Evolutionary conservation across 2,329 filamentous ascomycete species (phyloP).

Genomic region (Decorospora gaudefroyi): DNA sequence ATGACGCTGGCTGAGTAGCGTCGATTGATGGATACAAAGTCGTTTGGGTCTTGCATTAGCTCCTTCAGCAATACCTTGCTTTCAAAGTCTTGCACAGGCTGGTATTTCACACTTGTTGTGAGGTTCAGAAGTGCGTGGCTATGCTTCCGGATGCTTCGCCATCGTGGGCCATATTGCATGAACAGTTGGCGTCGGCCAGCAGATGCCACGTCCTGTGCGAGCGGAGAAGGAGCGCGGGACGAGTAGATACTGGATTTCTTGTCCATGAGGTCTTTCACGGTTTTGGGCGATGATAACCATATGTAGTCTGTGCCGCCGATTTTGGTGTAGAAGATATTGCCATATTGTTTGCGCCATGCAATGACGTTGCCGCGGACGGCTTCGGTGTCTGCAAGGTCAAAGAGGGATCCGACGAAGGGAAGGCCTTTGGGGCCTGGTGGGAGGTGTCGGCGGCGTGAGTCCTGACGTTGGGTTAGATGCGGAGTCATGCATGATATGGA

Average conservation of each 20-base stretch:
- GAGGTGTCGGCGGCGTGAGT: slow-evolving; percentile 40
- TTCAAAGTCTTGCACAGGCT: slow-evolving; percentile 54
- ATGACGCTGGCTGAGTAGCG: slow-evolving; percentile 43
- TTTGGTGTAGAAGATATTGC: slow-evolving; percentile 49
- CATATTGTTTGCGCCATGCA: slow-evolving; percentile 46
- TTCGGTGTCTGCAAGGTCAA: slow-evolving; percentile 47
- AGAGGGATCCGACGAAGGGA: slow-evolving; percentile 49
- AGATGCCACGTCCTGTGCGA: slow-evolving; percentile 52
- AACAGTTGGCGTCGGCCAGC: slow-evolving; percentile 55
- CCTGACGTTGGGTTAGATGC: slow-evolving; percentile 20
- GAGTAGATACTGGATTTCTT: slow-evolving; percentile 59
- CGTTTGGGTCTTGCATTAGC: slow-evolving; percentile 45
- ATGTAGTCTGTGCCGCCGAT: slow-evolving; percentile 50
- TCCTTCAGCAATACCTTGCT: slow-evolving; percentile 53
- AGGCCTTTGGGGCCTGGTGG: slow-evolving; percentile 49
- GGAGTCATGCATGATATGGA: not conserved
- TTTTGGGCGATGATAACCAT: slow-evolving; percentile 53
- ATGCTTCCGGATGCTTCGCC: slow-evolving; percentile 47
- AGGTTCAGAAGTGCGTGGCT: slow-evolving; percentile 41
- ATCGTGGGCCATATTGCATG: slow-evolving; percentile 49
- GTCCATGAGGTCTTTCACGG: slow-evolving; percentile 60
- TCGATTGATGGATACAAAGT: slow-evolving; percentile 41
- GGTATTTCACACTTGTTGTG: slow-evolving; percentile 43
- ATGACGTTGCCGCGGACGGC: slow-evolving; percentile 37
- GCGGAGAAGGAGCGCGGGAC: slow-evolving; percentile 48